A percentile compares a stretch with the other conserved stretches of the same genome.
These are phyloP conservation scores for Trichoderma citrinoviride DNA, from an alignment of 2,329 filamentous ascomycete species.

Conservation along the genomic window DNA sequence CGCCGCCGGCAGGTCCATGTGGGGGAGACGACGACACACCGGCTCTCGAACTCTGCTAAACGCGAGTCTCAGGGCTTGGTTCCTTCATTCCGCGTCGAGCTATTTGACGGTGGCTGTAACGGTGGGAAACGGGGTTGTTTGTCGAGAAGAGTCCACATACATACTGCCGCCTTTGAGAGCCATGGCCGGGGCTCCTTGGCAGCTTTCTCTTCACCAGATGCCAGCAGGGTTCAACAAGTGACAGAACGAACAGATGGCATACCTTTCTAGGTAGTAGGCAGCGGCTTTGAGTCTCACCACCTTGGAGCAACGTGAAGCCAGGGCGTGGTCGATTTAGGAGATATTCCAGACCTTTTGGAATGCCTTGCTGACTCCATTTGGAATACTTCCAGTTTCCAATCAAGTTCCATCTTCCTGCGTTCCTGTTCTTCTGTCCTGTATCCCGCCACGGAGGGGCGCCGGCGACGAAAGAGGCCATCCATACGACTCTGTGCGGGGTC, in stretches of 20 bases:
- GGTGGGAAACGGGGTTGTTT: too few relatives aligned
- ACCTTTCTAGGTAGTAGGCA: too few relatives aligned
- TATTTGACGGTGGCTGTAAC: constrained; percentile 3
- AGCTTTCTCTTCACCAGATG: too few relatives aligned
- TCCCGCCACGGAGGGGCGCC: constrained; percentile 11
- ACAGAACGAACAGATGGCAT: too few relatives aligned
- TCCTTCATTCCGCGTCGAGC: not conserved
- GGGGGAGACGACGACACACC: not conserved
- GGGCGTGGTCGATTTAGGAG: not conserved
- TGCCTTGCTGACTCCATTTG: not conserved
- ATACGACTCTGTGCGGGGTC: constrained; percentile 6
- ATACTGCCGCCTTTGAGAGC: not conserved
- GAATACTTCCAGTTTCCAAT: not conserved
- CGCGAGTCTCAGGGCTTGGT: constrained; percentile 3
- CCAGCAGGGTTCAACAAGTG: too few relatives aligned
- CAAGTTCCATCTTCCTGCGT: not conserved
- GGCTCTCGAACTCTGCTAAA: not conserved
- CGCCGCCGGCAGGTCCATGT: not conserved
- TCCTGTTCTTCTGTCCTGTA: too few relatives aligned
- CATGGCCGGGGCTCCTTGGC: too few relatives aligned
- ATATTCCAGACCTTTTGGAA: constrained; percentile 7
- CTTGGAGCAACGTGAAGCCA: not conserved
- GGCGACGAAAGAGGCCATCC: not conserved
- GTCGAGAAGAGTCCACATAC: too few relatives aligned
- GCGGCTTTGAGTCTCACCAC: too few relatives aligned